These are phyloP conservation scores for Podospora anserina DNA, from an alignment of 495 filamentous ascomycete genomes.

Conservation along the genomic window DNA sequence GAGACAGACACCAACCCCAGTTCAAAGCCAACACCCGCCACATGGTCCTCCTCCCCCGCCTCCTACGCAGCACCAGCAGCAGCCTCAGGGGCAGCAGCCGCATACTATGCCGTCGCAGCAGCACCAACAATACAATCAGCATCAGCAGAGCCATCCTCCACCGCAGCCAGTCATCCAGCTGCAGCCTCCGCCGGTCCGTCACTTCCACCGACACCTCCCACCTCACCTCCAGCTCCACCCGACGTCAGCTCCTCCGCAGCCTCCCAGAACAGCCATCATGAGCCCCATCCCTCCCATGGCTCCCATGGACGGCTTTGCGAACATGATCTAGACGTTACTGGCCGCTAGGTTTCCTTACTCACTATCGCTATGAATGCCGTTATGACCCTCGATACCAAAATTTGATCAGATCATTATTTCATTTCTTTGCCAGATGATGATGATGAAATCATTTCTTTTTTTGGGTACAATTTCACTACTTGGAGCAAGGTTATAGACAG, in stretches of 20 bases:
- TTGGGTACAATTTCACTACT: not conserved
- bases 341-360: not conserved
- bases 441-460: slow-evolving; percentile 10
- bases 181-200: slow-evolving; percentile 19
- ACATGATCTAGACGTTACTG: slow-evolving; percentile 40
- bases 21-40: slow-evolving; percentile 17
- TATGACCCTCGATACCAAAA: slow-evolving; percentile 14
- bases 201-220: slow-evolving; percentile 25
- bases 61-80: slow-evolving; percentile 27
- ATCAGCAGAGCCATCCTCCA: slow-evolving; percentile 15
- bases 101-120: slow-evolving; percentile 16
- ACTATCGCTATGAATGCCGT: slow-evolving; percentile 4
- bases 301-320: slow-evolving; percentile 35
- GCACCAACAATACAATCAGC: slow-evolving; percentile 19
- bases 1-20: slow-evolving; percentile 17
- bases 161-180: slow-evolving; percentile 16
- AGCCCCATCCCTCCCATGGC: slow-evolving; percentile 8
- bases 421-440: slow-evolving; percentile 1
- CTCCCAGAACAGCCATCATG: slow-evolving; percentile 30
- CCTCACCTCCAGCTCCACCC: slow-evolving; percentile 24
- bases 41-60: slow-evolving; percentile 6
- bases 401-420: not conserved
- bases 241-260: slow-evolving; percentile 32
- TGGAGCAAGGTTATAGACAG: slow-evolving; percentile 9
- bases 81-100: slow-evolving; percentile 26